Conservation (phyloP, 345 rosid genomes). For the Bruguiera gymnorhiza region DNA sequence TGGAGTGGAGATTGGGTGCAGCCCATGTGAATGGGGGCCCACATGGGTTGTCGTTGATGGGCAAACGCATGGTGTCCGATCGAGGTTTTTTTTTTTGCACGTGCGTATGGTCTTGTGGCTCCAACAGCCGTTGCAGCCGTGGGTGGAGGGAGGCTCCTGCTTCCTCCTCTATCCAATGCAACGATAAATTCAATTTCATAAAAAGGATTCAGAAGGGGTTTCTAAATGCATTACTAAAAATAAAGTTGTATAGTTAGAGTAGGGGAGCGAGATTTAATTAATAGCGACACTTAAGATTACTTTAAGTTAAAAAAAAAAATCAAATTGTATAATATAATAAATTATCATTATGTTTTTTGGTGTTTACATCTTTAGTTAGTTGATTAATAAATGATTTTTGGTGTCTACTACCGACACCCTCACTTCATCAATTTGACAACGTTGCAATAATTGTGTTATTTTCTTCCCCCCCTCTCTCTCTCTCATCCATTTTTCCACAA, state of each 20-base stretch:
- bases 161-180: too few species aligned
- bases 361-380: too few species aligned
- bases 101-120: slow-evolving; percentile 11
- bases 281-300: too few species aligned
- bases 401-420: not conserved
- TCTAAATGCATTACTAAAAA: too few species aligned
- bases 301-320: too few species aligned
- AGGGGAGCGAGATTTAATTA: too few species aligned
- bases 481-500: not conserved
- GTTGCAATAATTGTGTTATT: not conserved
- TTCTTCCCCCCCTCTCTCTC: not conserved
- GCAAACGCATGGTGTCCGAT: slow-evolving; percentile 13
- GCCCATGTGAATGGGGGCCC: slow-evolving; percentile 38
- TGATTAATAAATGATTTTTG: too few species aligned
- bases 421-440: not conserved
- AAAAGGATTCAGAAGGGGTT: not conserved
- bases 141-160: too few species aligned
- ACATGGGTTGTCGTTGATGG: slow-evolving; percentile 38
- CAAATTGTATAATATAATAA: too few species aligned
- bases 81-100: not conserved
- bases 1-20: slow-evolving; percentile 6
- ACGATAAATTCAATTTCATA: too few species aligned
- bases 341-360: too few species aligned
- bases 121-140: slow-evolving; percentile 2
- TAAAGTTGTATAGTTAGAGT: too few species aligned